Percentiles rank a stretch among this genome's conserved stretches.
Conservation (phyloP, 345 rosid species). For the Conringia planisiliqua region DNA sequence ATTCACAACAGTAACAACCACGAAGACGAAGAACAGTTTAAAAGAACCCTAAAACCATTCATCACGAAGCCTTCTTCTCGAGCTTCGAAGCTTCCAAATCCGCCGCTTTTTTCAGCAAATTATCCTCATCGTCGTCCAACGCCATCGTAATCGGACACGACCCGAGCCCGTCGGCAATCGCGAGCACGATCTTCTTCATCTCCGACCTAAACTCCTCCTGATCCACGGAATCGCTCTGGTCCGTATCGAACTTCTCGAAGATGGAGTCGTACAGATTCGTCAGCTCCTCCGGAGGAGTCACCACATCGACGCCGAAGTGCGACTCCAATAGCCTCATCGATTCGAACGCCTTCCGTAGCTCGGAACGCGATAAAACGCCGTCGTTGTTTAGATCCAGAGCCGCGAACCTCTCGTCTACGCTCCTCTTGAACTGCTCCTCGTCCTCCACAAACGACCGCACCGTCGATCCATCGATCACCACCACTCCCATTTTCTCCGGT, state of each 20-base stretch:
- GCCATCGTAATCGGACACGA: constrained; percentile 67
- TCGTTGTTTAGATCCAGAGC: constrained; percentile 57
- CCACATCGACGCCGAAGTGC: constrained; percentile 63
- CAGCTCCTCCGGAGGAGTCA: constrained; percentile 48
- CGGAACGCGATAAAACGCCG: constrained; percentile 62
- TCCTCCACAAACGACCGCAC: constrained; percentile 51
- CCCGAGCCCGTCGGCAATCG: constrained; percentile 73
- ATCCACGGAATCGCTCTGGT: constrained; percentile 52
- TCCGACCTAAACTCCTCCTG: constrained; percentile 57
- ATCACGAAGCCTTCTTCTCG: neutral
- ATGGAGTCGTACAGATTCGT: constrained; percentile 59
- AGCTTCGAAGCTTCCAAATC: constrained; percentile 70
- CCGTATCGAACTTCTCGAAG: constrained; percentile 61
- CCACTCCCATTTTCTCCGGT: constrained; percentile 51
- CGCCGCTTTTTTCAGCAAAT: constrained; percentile 61
- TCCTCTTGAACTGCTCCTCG: constrained; percentile 52
- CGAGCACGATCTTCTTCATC: constrained; percentile 67
- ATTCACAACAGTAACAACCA: neutral
- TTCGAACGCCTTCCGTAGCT: constrained; percentile 68
- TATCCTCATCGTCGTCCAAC: constrained; percentile 49
- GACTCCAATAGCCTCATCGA: constrained; percentile 54
- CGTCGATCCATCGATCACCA: constrained; percentile 70
- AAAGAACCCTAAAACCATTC: neutral
- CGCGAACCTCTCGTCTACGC: constrained; percentile 43
- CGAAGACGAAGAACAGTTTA: neutral